Conservation (phyloP, 345 rosid genomes). For the Bruguiera parviflora region DNA sequence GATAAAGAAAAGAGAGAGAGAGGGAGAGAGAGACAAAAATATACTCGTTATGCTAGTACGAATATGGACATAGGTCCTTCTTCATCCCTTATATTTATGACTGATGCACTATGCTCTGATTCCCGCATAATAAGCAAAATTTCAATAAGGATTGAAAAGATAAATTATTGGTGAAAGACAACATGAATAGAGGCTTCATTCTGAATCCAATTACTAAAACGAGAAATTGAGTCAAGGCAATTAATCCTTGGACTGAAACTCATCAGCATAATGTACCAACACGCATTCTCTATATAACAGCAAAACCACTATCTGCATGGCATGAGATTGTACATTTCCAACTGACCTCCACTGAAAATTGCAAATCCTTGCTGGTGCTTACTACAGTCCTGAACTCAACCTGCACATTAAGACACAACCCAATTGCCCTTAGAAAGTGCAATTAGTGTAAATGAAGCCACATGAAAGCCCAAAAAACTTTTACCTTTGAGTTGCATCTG, state of each 20-base stretch:
- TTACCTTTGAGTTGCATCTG: constrained; percentile 87
- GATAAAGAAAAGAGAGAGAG: not conserved
- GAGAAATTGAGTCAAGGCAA: not conserved
- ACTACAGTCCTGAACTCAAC: constrained; percentile 79
- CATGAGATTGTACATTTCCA: not conserved
- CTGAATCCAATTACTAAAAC: not conserved
- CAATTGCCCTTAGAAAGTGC: constrained; percentile 13
- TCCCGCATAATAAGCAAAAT: not conserved
- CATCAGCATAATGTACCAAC: not conserved
- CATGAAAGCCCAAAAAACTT: not conserved
- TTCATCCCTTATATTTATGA: no score
- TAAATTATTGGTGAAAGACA: no score
- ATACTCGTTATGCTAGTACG: no score
- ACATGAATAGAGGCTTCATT: not conserved
- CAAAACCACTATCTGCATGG: no score
- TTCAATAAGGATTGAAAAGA: no score
- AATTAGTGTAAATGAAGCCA: constrained; percentile 3
- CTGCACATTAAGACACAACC: constrained; percentile 37
- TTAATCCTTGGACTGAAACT: not conserved
- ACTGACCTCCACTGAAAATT: constrained; percentile 94
- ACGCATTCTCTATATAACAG: no score
- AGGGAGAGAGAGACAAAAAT: not conserved
- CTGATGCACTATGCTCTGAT: not conserved
- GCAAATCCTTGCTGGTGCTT: constrained; percentile 86
- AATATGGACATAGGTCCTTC: no score